Percentiles rank a stretch among this genome's conserved stretches.
phyloP scores from a whole-genome alignment of 805 yeast species.

The Starmerella apis region DNA sequence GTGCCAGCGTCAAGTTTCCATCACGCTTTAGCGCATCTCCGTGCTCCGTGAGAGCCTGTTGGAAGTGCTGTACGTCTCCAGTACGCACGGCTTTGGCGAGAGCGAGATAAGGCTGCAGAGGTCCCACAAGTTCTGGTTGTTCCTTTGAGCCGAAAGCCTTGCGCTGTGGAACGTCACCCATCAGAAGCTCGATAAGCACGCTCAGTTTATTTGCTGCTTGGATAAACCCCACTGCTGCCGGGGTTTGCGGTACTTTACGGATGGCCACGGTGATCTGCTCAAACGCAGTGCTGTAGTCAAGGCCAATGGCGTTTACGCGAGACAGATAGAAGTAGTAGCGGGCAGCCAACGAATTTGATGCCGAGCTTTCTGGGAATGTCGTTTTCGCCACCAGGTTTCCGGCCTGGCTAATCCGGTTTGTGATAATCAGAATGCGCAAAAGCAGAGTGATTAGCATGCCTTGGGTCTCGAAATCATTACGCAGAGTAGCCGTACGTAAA shows the following conservation, averaged over 20 bases:
- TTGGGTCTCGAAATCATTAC: slow-evolving; percentile 86
- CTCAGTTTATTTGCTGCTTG: slow-evolving; percentile 83
- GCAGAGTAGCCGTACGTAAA: slow-evolving; percentile 76
- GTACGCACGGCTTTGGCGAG: slow-evolving; percentile 84
- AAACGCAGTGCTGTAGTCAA: slow-evolving; percentile 82
- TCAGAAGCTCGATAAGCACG: slow-evolving; percentile 78
- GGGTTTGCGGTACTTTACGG: slow-evolving; percentile 90
- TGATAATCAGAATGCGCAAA: slow-evolving; percentile 63
- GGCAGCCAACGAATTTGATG: slow-evolving; percentile 79
- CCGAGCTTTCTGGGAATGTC: slow-evolving; percentile 66
- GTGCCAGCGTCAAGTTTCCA: slow-evolving; percentile 70
- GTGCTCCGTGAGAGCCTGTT: slow-evolving; percentile 54
- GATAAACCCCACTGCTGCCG: slow-evolving; percentile 71
- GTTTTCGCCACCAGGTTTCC: slow-evolving; percentile 80
- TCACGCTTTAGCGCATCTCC: slow-evolving; percentile 57
- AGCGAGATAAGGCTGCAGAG: slow-evolving; percentile 70
- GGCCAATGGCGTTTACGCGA: slow-evolving; percentile 81
- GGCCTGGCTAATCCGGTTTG: slow-evolving; percentile 79
- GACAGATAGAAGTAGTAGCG: slow-evolving; percentile 86
- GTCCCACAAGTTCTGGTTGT: slow-evolving; percentile 47
- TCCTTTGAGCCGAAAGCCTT: slow-evolving; percentile 47
- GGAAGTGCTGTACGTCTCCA: slow-evolving; percentile 79
- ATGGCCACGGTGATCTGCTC: slow-evolving; percentile 89
- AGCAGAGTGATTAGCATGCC: slow-evolving; percentile 79
- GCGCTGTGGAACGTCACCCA: slow-evolving; percentile 94